These are phyloP conservation scores for Phytophthora aleatoria DNA, from an alignment of 352 stramenopile species.

Conservation along the genomic window DNA sequence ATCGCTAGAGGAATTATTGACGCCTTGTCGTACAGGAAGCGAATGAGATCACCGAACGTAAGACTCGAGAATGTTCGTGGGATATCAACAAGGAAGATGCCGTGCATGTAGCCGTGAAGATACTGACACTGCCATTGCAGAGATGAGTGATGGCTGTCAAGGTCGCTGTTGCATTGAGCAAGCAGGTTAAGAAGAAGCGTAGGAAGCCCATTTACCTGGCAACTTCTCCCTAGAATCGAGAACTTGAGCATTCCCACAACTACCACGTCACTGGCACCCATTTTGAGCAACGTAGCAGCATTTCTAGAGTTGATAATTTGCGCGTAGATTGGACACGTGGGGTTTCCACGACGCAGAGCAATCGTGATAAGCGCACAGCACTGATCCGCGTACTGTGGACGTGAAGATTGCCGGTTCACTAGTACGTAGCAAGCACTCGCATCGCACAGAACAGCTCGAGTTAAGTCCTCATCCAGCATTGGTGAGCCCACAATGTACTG, in stretches of 20 bases:
- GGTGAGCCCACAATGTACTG: slow-evolving; percentile 86
- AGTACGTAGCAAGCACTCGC: slow-evolving; percentile 74
- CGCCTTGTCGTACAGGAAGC: slow-evolving; percentile 80
- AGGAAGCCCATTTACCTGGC: slow-evolving; percentile 64
- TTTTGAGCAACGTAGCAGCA: slow-evolving; percentile 68
- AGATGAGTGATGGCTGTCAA: slow-evolving; percentile 58
- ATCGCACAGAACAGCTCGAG: slow-evolving; percentile 54
- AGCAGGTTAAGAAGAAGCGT: slow-evolving; percentile 77
- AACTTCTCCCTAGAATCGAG: slow-evolving; percentile 70
- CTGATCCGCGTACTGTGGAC: slow-evolving; percentile 68
- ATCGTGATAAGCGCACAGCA: slow-evolving; percentile 80
- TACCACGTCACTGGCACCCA: slow-evolving; percentile 76
- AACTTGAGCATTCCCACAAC: slow-evolving; percentile 77
- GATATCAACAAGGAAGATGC: slow-evolving; percentile 80
- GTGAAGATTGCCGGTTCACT: slow-evolving; percentile 58
- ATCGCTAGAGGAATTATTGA: slow-evolving; percentile 70
- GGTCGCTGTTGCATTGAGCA: slow-evolving; percentile 53
- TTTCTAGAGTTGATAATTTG: slow-evolving; percentile 78
- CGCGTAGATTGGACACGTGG: slow-evolving; percentile 74
- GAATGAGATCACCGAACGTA: slow-evolving; percentile 81
- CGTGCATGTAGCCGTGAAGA: slow-evolving; percentile 70
- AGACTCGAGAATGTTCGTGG: slow-evolving; percentile 78
- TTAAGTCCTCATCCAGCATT: slow-evolving; percentile 79
- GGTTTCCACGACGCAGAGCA: slow-evolving; percentile 68
- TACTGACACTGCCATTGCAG: slow-evolving; percentile 72